phyloP scores from a whole-genome alignment of 345 rosid species.

The Cardamine resedifolia region DNA sequence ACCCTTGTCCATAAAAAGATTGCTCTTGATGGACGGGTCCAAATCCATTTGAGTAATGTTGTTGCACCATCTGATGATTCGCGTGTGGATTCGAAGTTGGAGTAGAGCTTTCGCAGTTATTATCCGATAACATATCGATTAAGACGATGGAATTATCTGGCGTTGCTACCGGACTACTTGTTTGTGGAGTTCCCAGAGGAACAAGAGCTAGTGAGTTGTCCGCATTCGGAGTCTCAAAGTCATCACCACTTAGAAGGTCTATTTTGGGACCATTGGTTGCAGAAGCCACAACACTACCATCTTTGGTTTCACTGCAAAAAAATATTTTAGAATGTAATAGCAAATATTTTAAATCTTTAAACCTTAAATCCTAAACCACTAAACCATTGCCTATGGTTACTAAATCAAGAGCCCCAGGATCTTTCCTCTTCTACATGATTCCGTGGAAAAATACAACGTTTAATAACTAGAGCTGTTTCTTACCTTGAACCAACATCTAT shows the following conservation, averaged over 20 bases:
- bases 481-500: constrained; percentile 45
- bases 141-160: constrained; percentile 86
- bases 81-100: constrained; percentile 30
- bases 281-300: constrained; percentile 56
- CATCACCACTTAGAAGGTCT: constrained; percentile 87
- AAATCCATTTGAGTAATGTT: constrained; percentile 47
- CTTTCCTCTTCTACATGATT: too few relatives aligned
- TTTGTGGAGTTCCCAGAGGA: constrained; percentile 69
- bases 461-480: background rate
- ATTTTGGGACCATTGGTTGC: constrained; percentile 66
- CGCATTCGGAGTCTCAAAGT: constrained; percentile 25
- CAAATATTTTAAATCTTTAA: background rate
- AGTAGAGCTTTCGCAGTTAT: constrained; percentile 37
- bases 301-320: constrained; percentile 33
- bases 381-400: background rate
- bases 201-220: constrained; percentile 62
- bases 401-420: too few relatives aligned
- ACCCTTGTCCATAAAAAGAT: constrained; percentile 47
- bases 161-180: constrained; percentile 47
- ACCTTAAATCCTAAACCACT: background rate
- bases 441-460: too few relatives aligned
- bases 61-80: constrained; percentile 23
- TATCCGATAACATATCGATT: constrained; percentile 80
- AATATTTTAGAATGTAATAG: background rate
- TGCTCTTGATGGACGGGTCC: constrained; percentile 58